Conservation (phyloP, 1,284 basidiomycete species). For the Ustilago crameri region DNA sequence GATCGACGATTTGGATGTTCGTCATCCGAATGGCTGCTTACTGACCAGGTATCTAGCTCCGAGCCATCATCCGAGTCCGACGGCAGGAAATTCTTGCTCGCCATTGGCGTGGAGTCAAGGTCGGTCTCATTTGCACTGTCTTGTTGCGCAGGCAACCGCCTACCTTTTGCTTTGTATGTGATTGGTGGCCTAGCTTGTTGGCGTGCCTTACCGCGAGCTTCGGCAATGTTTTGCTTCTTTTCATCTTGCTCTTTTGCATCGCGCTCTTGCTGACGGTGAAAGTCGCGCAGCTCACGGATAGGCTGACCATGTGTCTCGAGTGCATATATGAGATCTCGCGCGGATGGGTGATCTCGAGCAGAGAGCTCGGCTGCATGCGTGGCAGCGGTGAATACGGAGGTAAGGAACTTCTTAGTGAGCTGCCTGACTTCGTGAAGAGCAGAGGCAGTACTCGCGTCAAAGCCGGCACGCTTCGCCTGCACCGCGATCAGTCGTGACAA, state of each 20-base stretch:
- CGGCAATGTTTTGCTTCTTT: conserved; percentile 1
- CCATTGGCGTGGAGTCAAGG: conserved; percentile 19
- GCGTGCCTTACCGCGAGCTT: conserved; percentile 18
- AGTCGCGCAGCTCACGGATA: conserved; percentile 37
- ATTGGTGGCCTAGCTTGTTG: conserved; percentile 12
- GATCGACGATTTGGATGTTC: conserved; percentile 30
- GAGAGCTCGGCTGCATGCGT: conserved; percentile 40
- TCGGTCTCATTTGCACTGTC: not conserved
- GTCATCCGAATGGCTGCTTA: conserved; percentile 39
- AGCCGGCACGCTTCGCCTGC: conserved; percentile 37
- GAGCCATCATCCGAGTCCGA: conserved; percentile 51
- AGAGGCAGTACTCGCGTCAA: conserved; percentile 33
- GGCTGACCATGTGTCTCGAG: conserved; percentile 49
- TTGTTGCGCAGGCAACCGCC: not conserved
- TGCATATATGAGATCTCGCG: conserved; percentile 47
- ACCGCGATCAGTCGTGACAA: conserved; percentile 38
- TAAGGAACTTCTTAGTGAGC: conserved; percentile 40
- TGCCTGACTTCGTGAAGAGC: conserved; percentile 43
- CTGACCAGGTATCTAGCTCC: conserved; percentile 41
- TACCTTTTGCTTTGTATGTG: conserved; percentile 3
- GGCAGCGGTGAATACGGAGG: conserved; percentile 39
- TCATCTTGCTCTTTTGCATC: conserved; percentile 8
- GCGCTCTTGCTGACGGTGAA: conserved; percentile 22
- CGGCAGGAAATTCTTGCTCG: conserved; percentile 32
- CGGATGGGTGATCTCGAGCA: conserved; percentile 30